Conservation (phyloP, 768 basidiomycete species). For the Mycena olivaceomarginata region DNA sequence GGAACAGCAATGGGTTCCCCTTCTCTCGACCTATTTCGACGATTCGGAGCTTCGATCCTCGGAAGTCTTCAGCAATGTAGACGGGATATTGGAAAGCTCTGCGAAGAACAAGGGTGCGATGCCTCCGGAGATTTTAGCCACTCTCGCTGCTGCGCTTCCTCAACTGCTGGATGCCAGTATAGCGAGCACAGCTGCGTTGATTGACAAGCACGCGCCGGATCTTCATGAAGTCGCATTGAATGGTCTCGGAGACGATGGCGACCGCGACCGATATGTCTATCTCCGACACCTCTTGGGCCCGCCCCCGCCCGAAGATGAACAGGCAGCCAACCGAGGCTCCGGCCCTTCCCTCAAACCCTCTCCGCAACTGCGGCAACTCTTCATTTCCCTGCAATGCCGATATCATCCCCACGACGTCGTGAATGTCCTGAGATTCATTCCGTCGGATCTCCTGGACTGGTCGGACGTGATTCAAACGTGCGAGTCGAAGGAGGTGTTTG, state of each 20-base stretch:
- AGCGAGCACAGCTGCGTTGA: conserved; percentile 79
- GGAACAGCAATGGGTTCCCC: conserved; percentile 83
- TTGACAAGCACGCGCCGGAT: conserved; percentile 81
- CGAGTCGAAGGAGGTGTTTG: conserved; percentile 78
- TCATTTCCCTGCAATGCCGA: conserved; percentile 84
- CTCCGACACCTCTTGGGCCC: conserved; percentile 84
- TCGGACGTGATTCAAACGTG: conserved; percentile 75
- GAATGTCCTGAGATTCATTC: conserved; percentile 73
- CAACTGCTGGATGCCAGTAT: conserved; percentile 78
- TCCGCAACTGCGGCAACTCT: conserved; percentile 72
- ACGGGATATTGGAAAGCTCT: conserved; percentile 75
- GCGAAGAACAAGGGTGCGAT: conserved; percentile 66
- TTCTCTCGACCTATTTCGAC: conserved; percentile 84
- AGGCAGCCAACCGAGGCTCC: conserved; percentile 45
- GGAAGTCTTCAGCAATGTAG: conserved; percentile 80
- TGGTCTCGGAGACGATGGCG: conserved; percentile 64
- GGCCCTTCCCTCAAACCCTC: conserved; percentile 68
- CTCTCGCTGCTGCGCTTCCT: conserved; percentile 77
- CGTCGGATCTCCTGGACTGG: conserved; percentile 74
- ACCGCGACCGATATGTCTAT: conserved; percentile 83
- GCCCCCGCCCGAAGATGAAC: conserved; percentile 65
- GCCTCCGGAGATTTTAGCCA: conserved; percentile 72
- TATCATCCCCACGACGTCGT: conserved; percentile 81
- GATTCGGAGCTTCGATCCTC: conserved; percentile 78
- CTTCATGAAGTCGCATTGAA: conserved; percentile 81